Conservation (phyloP, 1,139 yeast species). For the Casaregolazyma lundiana region DNA sequence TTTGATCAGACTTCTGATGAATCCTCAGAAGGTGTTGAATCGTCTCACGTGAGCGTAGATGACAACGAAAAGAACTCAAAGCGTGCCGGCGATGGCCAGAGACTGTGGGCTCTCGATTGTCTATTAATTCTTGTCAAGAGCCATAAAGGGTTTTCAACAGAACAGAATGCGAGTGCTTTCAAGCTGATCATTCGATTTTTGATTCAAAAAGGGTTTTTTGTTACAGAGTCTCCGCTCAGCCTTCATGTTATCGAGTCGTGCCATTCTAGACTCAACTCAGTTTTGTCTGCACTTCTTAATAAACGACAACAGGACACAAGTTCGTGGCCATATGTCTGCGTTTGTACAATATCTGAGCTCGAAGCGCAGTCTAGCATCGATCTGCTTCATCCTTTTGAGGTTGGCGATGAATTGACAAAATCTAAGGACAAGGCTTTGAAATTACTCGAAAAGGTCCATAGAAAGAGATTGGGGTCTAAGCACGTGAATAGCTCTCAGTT, state of each 20-base stretch:
- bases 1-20: conserved; percentile 4
- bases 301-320: conserved; percentile 41
- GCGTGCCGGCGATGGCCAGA: conserved; percentile 37
- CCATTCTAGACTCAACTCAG: conserved; percentile 58
- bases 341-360: conserved; percentile 18
- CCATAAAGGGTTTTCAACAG: conserved; percentile 19
- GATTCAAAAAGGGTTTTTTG: conserved; percentile 55
- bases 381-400: conserved; percentile 32
- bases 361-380: conserved; percentile 20
- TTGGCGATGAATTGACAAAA: conserved; percentile 31
- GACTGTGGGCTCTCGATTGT: conserved; percentile 68
- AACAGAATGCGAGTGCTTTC: conserved; percentile 34
- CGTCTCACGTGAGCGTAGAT: not conserved
- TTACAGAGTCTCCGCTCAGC: conserved; percentile 22
- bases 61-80: conserved; percentile 1
- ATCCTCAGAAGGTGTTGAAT: too few species aligned
- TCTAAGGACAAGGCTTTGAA: conserved; percentile 50
- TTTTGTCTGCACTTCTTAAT: conserved; percentile 44
- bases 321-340: conserved; percentile 54
- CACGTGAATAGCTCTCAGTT: conserved; percentile 41
- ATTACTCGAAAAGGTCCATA: conserved; percentile 45
- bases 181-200: conserved; percentile 49
- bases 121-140: conserved; percentile 47
- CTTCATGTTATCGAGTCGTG: conserved; percentile 22
- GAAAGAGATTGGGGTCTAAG: conserved; percentile 36